Evolutionary conservation across 202 grass and related monocot genomes (phyloP).

Genomic region (Zoysia matrella): DNA sequence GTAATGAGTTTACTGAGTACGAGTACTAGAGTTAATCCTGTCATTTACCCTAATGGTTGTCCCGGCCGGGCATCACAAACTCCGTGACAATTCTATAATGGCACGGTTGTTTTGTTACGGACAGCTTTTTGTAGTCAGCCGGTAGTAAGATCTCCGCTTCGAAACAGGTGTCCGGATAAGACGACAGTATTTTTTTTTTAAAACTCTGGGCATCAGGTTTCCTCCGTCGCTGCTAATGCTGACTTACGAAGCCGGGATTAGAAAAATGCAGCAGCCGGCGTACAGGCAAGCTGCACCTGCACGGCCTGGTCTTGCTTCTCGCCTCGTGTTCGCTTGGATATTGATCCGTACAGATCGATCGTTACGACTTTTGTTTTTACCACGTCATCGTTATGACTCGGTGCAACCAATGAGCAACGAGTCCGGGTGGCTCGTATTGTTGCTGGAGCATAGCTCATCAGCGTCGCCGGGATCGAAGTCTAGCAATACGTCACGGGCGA

Average conservation of each 20-base stretch:
- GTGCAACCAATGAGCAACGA: background rate
- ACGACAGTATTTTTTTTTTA: background rate
- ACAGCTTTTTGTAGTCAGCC: constrained; percentile 5
- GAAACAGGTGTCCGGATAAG: constrained; percentile 22
- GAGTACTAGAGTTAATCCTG: background rate
- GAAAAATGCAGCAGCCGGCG: background rate
- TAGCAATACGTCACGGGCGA: no score
- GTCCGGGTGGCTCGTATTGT: background rate
- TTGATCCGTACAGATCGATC: no score
- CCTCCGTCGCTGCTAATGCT: constrained; percentile 6
- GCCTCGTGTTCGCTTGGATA: no score
- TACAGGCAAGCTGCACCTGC: background rate
- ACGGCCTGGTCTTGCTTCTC: background rate
- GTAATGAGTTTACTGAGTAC: background rate
- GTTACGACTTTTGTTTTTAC: background rate
- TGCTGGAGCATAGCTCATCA: background rate
- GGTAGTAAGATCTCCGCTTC: background rate
- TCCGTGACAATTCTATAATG: constrained; percentile 30
- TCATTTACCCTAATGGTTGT: constrained; percentile 5
- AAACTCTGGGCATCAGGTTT: no score
- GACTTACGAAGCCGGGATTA: constrained; percentile 11
- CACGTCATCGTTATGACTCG: background rate
- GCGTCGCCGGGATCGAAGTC: no score
- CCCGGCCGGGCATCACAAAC: constrained; percentile 20
- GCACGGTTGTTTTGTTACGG: background rate